A percentile compares a stretch with the other conserved stretches of the same genome.
Conservation (phyloP, 805 yeast species). For the Nakazawaea ambrosiae region DNA sequence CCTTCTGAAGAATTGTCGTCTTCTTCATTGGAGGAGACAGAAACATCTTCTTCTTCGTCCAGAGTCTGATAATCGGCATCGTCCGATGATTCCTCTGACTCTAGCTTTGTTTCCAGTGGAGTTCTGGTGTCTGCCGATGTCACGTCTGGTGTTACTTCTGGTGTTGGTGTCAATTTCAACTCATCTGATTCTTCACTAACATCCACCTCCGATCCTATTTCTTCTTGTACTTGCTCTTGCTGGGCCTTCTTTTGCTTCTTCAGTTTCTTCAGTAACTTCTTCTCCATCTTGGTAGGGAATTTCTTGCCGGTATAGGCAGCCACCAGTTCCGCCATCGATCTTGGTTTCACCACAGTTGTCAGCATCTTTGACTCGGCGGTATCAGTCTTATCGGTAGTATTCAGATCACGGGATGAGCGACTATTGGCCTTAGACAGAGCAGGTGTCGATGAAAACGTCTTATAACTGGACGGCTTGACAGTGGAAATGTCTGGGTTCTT, state of each 20-base stretch:
- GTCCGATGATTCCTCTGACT: neutral
- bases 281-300: slow-evolving; percentile 41
- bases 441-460: slow-evolving; percentile 23
- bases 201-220: neutral
- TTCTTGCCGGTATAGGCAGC: slow-evolving; percentile 51
- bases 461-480: slow-evolving; percentile 42
- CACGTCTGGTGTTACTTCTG: slow-evolving; percentile 16
- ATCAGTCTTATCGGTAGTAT: neutral
- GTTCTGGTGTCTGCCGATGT: slow-evolving; percentile 4
- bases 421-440: no score
- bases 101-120: neutral
- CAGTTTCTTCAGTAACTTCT: slow-evolving; percentile 22
- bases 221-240: no score
- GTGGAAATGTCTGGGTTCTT: slow-evolving; percentile 42
- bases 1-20: no score
- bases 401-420: no score
- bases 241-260: slow-evolving; percentile 15
- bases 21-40: neutral
- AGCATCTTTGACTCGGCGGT: neutral
- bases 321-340: slow-evolving; percentile 51
- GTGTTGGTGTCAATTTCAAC: slow-evolving; percentile 11
- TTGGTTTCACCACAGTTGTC: slow-evolving; percentile 22
- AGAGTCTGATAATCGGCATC: slow-evolving; percentile 28
- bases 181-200: neutral
- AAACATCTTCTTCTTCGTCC: slow-evolving; percentile 11